These are phyloP conservation scores for Schizophyllum amplum DNA, from an alignment of 1,284 basidiomycete species.

Conservation along the genomic window DNA sequence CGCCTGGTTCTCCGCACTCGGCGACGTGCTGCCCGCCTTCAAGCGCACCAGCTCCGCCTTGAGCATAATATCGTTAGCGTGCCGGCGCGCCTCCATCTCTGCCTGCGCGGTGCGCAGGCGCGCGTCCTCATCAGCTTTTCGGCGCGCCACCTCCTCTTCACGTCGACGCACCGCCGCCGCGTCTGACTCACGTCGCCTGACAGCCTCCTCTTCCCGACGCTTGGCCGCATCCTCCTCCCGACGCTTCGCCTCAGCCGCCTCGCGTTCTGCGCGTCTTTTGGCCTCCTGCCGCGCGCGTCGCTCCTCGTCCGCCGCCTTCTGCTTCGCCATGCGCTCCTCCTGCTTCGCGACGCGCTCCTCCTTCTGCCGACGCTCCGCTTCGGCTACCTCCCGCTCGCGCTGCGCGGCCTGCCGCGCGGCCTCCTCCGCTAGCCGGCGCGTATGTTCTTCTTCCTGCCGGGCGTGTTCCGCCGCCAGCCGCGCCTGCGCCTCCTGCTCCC, in stretches of 20 bases:
- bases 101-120: slow-evolving; percentile 4
- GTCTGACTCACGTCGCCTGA: slow-evolving; percentile 5
- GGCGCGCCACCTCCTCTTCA: slow-evolving; percentile 6
- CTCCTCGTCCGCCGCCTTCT: slow-evolving; percentile 4
- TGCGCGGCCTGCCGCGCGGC: slow-evolving; percentile 11
- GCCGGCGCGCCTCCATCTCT: slow-evolving; percentile 4
- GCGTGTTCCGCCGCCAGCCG: neutral
- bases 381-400: neutral
- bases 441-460: neutral
- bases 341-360: neutral
- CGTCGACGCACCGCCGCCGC: slow-evolving; percentile 5
- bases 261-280: neutral
- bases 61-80: neutral
- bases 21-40: neutral
- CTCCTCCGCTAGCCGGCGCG: neutral
- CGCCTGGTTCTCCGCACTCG: too few species aligned
- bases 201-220: neutral
- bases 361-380: neutral
- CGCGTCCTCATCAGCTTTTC: slow-evolving; percentile 6
- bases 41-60: neutral
- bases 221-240: neutral
- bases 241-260: neutral
- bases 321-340: neutral
- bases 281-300: neutral
- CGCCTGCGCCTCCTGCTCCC: neutral